phyloP scores from a whole-genome alignment of 2,329 filamentous ascomycete species.

The Epicoccum nigrum region DNA sequence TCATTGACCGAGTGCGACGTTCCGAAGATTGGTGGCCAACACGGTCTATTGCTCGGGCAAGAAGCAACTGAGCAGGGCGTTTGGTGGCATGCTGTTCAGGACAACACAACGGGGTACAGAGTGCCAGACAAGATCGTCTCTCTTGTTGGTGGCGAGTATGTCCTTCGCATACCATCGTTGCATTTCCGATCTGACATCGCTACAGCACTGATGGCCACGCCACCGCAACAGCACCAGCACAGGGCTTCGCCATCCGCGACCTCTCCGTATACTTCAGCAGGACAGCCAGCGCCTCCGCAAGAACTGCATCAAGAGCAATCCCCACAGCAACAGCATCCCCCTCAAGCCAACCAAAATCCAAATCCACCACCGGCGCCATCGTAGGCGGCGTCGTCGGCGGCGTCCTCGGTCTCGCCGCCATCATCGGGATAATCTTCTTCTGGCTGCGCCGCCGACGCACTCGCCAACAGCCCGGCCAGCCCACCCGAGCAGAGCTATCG shows the following conservation, averaged over 20 bases:
- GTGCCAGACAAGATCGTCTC: slow-evolving; percentile 56
- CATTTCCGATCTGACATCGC: slow-evolving; percentile 15
- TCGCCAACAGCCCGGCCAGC: slow-evolving; percentile 15
- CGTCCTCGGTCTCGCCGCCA: slow-evolving; percentile 26
- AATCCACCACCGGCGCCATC: slow-evolving; percentile 36
- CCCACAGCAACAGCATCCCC: slow-evolving; percentile 9
- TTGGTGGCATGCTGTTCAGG: slow-evolving; percentile 33
- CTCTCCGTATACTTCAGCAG: slow-evolving; percentile 59
- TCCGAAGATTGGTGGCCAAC: slow-evolving; percentile 58
- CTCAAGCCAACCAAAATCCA: not conserved
- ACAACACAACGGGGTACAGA: slow-evolving; percentile 33
- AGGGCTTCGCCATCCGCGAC: slow-evolving; percentile 56
- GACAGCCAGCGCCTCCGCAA: slow-evolving; percentile 50
- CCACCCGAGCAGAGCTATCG: slow-evolving; percentile 1
- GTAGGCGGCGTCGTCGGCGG: slow-evolving; percentile 46
- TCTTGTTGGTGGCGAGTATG: slow-evolving; percentile 48
- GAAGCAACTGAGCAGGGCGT: slow-evolving; percentile 39
- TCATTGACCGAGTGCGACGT: slow-evolving; percentile 57
- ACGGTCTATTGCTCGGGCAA: slow-evolving; percentile 59
- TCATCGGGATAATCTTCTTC: slow-evolving; percentile 26
- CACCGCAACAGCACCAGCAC: slow-evolving; percentile 55
- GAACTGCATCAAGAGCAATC: slow-evolving; percentile 57
- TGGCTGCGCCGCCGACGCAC: slow-evolving; percentile 26
- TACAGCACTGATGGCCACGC: slow-evolving; percentile 54
- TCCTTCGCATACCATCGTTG: not conserved